phyloP scores from a whole-genome alignment of 2,329 filamentous ascomycete genomes.

The Apiospora rasikravindrae region DNA sequence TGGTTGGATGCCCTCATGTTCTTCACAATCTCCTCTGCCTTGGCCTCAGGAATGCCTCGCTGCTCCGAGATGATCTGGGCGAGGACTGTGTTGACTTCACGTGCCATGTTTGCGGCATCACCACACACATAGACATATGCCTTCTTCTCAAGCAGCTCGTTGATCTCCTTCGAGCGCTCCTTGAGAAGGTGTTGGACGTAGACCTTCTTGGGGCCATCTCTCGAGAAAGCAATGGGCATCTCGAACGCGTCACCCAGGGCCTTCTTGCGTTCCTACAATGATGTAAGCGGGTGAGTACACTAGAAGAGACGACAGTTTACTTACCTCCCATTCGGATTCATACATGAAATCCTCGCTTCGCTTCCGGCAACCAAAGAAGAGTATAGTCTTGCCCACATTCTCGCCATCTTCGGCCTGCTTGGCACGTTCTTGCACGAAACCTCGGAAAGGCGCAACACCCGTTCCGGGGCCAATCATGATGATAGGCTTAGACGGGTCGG shows the following conservation, averaged over 20 bases:
- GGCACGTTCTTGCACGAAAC: conserved; percentile 91
- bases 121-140: conserved; percentile 98
- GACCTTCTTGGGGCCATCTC: conserved; percentile 84
- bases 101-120: conserved; percentile 96
- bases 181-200: conserved; percentile 95
- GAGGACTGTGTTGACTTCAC: conserved; percentile 88
- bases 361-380: conserved; percentile 96
- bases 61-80: conserved; percentile 86
- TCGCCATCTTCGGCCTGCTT: conserved; percentile 80
- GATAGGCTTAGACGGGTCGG: conserved; percentile 89
- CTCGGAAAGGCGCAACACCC: conserved; percentile 94
- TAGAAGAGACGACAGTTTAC: conserved; percentile 39
- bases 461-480: conserved; percentile 97
- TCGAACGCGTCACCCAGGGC: conserved; percentile 87
- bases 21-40: conserved; percentile 97
- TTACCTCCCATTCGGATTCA: conserved; percentile 87
- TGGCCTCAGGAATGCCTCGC: conserved; percentile 79
- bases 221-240: conserved; percentile 93
- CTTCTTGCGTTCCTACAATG: conserved; percentile 75
- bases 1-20: conserved; percentile 93
- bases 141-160: conserved; percentile 82
- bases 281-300: conserved; percentile 25
- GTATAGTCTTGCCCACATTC: conserved; percentile 81
- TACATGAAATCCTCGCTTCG: conserved; percentile 91
- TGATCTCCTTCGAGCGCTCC: conserved; percentile 82